Conservation (phyloP, 2,329 filamentous ascomycete genomes). For the Pseudogymnoascus sp. region DNA sequence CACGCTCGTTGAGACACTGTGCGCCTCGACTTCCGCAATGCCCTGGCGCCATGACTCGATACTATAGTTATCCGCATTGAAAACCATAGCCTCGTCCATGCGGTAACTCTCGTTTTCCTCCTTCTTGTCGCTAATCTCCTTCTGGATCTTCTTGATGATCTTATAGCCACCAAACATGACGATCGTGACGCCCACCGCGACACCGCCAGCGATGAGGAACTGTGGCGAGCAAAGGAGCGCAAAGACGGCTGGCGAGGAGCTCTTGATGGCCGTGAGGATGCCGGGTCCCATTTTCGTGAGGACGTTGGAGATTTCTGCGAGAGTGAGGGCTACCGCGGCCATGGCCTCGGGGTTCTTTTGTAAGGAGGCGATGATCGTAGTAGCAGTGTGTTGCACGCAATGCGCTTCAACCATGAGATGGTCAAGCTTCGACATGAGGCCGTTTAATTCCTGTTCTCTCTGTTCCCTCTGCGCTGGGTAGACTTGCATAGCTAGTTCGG, state of each 20-base stretch:
- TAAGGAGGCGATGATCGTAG: conserved; percentile 70
- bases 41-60: conserved; percentile 29
- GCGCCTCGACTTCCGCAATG: conserved; percentile 24
- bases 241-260: conserved; percentile 76
- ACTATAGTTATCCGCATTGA: conserved; percentile 23
- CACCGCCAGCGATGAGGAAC: conserved; percentile 85
- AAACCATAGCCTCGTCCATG: conserved; percentile 24
- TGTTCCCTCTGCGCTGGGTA: conserved; percentile 44
- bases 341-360: conserved; percentile 83
- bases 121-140: conserved; percentile 25
- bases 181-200: conserved; percentile 86
- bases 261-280: conserved; percentile 67
- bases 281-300: conserved; percentile 77
- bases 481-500: conserved; percentile 49
- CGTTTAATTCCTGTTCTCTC: conserved; percentile 52
- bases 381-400: conserved; percentile 77
- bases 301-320: conserved; percentile 82
- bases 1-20: conserved; percentile 26
- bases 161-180: conserved; percentile 96
- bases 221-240: conserved; percentile 81
- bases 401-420: conserved; percentile 75
- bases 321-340: conserved; percentile 83
- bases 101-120: background rate
- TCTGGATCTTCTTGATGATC: conserved; percentile 79
- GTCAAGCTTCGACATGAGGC: conserved; percentile 68